Evolutionary conservation across 129 eudicot genomes (phyloP).

Genomic region (Centella asiatica): DNA sequence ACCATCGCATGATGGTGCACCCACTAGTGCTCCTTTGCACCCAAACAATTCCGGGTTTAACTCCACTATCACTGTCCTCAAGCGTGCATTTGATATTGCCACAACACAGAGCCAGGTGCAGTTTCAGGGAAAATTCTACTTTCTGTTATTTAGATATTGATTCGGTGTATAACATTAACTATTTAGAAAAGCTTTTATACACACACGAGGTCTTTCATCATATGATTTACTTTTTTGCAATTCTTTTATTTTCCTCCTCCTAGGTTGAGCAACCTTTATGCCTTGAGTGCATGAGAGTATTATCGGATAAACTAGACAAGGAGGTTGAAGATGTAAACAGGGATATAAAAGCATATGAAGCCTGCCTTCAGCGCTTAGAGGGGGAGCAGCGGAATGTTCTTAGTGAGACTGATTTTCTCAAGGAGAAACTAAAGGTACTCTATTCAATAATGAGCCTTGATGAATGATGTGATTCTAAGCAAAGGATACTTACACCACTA

Average conservation of each 20-base stretch:
- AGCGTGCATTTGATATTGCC: constrained; percentile 92
- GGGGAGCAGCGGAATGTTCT: constrained; percentile 79
- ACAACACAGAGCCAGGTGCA: constrained; percentile 90
- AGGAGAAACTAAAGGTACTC: constrained; percentile 78
- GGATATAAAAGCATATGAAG: constrained; percentile 90
- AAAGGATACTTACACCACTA: too few species aligned
- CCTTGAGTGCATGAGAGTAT: constrained; percentile 94
- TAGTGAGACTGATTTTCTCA: constrained; percentile 75
- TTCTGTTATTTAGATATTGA: neutral
- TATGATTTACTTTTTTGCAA: neutral
- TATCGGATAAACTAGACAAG: constrained; percentile 93
- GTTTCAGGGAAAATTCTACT: too few species aligned
- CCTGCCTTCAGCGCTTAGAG: constrained; percentile 84
- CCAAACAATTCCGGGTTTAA: constrained; percentile 81
- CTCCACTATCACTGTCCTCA: constrained; percentile 77
- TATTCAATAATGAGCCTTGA: neutral
- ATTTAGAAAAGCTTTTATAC: neutral
- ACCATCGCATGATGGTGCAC: constrained; percentile 46
- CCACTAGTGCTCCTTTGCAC: constrained; percentile 33
- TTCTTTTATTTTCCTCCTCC: neutral
- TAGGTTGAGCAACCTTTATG: constrained; percentile 96
- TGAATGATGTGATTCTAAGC: neutral
- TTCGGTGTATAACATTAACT: neutral
- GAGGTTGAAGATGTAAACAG: constrained; percentile 95
- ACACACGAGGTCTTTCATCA: too few species aligned